Evolutionary conservation across 345 rosid species (phyloP).

Genomic region (Aethionema arabicum): DNA sequence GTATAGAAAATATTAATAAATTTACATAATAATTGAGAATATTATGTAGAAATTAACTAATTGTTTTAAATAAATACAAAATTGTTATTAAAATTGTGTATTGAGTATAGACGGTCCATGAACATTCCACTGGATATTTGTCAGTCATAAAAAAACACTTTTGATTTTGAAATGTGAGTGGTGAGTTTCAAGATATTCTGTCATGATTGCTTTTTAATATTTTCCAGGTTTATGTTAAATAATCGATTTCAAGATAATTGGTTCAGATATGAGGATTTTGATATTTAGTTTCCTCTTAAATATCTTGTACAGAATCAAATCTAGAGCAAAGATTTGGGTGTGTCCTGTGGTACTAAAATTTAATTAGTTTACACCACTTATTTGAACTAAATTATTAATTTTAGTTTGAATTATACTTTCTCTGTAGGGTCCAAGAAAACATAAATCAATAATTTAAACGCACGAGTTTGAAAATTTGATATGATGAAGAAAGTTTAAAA

Average conservation of each 20-base stretch:
- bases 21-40: not conserved
- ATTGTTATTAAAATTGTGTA: slow-evolving; percentile 31
- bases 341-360: slow-evolving; percentile 21
- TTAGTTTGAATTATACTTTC: slow-evolving; percentile 19
- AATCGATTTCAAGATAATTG: slow-evolving; percentile 26
- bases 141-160: slow-evolving; percentile 23
- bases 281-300: slow-evolving; percentile 6
- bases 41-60: not conserved
- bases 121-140: slow-evolving; percentile 39
- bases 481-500: not conserved
- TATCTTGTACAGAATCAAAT: slow-evolving; percentile 32
- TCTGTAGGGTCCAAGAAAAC: slow-evolving; percentile 26
- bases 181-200: slow-evolving; percentile 55
- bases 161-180: slow-evolving; percentile 37
- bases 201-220: slow-evolving; percentile 49
- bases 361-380: slow-evolving; percentile 20
- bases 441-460: not conserved
- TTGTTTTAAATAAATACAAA: slow-evolving; percentile 4
- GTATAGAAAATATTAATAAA: slow-evolving; percentile 37
- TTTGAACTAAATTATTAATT: slow-evolving; percentile 14
- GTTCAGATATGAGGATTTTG: slow-evolving; percentile 26
- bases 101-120: slow-evolving; percentile 33
- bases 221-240: slow-evolving; percentile 38
- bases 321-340: slow-evolving; percentile 39
- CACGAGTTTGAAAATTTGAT: slow-evolving; percentile 20